These are phyloP conservation scores for Gossypium bickii DNA, from an alignment of 345 rosid genomes.

Conservation along the genomic window DNA sequence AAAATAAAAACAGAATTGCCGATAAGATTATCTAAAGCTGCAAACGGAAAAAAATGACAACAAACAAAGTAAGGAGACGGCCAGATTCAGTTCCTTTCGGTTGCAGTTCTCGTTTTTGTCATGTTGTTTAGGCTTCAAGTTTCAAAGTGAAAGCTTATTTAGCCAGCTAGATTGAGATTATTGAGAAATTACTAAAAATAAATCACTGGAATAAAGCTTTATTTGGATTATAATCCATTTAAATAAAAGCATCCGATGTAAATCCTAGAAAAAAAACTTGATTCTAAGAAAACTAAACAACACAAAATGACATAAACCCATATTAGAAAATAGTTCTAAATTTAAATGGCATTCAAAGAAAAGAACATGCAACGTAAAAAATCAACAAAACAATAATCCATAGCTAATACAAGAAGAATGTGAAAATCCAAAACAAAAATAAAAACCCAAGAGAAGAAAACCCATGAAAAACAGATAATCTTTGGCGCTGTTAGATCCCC, in stretches of 20 bases:
- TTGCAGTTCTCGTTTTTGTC: background rate
- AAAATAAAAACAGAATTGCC: background rate
- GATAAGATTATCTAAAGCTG: background rate
- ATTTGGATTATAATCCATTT: background rate
- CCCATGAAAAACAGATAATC: background rate
- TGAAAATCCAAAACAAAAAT: background rate
- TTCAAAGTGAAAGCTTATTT: background rate
- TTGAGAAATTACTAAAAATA: background rate
- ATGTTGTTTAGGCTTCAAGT: background rate
- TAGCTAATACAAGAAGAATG: background rate
- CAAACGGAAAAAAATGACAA: background rate
- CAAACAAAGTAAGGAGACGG: background rate
- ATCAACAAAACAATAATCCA: background rate
- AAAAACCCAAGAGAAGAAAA: slow-evolving; percentile 3
- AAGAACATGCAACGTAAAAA: slow-evolving; percentile 11
- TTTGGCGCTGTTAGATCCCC: no score
- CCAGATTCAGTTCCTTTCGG: background rate
- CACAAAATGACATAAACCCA: background rate
- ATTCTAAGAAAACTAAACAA: background rate
- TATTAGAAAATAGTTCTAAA: background rate
- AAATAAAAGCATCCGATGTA: background rate
- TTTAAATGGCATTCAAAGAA: background rate
- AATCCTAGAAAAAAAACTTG: background rate
- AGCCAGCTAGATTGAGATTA: background rate
- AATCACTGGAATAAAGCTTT: no score